phyloP scores from a whole-genome alignment of 495 filamentous ascomycete species.

The Letharia columbiana region DNA sequence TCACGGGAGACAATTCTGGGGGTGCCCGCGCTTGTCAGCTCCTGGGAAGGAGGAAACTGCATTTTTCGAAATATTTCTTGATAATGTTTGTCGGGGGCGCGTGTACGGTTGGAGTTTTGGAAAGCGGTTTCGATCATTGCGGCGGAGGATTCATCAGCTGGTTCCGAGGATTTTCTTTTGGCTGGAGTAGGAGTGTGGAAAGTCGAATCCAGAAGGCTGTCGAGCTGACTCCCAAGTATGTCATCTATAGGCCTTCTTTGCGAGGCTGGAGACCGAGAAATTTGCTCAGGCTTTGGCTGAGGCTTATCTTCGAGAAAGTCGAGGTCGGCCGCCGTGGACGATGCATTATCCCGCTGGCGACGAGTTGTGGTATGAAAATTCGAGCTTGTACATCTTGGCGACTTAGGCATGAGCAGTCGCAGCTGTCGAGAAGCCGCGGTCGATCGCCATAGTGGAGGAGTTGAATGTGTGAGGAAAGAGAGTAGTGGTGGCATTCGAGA shows the following conservation, averaged over 20 bases:
- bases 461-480: constrained; percentile 26
- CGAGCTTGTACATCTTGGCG: background rate
- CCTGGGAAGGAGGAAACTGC: constrained; percentile 8
- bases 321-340: background rate
- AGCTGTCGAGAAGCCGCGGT: background rate
- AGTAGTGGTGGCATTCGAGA: constrained; percentile 25
- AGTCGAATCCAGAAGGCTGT: constrained; percentile 1
- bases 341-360: background rate
- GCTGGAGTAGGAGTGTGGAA: background rate
- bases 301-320: constrained; percentile 1
- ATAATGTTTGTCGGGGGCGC: background rate
- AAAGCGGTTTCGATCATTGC: background rate
- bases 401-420: background rate
- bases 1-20: background rate
- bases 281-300: background rate
- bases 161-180: background rate
- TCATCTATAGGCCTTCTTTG: background rate
- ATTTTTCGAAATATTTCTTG: constrained; percentile 1
- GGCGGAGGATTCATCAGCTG: background rate
- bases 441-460: constrained; percentile 12
- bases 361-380: constrained; percentile 4
- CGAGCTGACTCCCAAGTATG: background rate
- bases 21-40: background rate
- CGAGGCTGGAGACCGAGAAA: background rate
- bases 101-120: background rate